phyloP scores from a whole-genome alignment of 352 stramenopile species.

The Globisporangium recalcitrans region DNA sequence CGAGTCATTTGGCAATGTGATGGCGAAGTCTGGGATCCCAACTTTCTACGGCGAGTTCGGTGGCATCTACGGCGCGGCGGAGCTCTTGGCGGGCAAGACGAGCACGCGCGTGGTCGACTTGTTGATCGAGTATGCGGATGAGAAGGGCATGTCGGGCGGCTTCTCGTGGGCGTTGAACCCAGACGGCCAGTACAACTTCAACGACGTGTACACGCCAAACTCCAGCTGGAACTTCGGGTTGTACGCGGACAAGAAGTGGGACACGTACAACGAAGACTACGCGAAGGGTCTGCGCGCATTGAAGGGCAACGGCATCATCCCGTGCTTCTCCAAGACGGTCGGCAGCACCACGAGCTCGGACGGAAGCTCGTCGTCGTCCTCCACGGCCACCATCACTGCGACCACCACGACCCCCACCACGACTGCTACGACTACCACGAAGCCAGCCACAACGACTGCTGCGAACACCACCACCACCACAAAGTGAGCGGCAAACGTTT shows the following conservation, averaged over 20 bases:
- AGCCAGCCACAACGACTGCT: background rate
- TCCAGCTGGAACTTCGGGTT: constrained; percentile 65
- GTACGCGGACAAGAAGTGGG: constrained; percentile 63
- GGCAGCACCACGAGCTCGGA: constrained; percentile 24
- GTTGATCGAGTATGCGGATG: constrained; percentile 61
- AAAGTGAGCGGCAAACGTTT: background rate
- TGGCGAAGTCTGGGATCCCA: constrained; percentile 42
- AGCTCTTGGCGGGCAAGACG: constrained; percentile 50
- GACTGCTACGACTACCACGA: constrained; percentile 11
- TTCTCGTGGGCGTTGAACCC: constrained; percentile 82
- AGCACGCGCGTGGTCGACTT: constrained; percentile 71
- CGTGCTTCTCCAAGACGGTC: constrained; percentile 51
- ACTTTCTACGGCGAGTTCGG: constrained; percentile 81
- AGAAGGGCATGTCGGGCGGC: constrained; percentile 65
- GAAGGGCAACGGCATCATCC: constrained; percentile 69
- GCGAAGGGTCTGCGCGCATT: constrained; percentile 49
- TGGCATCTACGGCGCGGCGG: constrained; percentile 63
- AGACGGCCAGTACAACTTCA: constrained; percentile 70
- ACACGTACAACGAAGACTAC: constrained; percentile 70
- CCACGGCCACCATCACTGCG: constrained; percentile 10
- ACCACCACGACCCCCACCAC: constrained; percentile 22
- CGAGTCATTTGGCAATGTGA: constrained; percentile 53
- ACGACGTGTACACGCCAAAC: constrained; percentile 59
- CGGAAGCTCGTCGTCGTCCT: constrained; percentile 21
- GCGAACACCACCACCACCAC: background rate